Conservation (phyloP, 768 basidiomycete species). For the Mycena polygramma region DNA sequence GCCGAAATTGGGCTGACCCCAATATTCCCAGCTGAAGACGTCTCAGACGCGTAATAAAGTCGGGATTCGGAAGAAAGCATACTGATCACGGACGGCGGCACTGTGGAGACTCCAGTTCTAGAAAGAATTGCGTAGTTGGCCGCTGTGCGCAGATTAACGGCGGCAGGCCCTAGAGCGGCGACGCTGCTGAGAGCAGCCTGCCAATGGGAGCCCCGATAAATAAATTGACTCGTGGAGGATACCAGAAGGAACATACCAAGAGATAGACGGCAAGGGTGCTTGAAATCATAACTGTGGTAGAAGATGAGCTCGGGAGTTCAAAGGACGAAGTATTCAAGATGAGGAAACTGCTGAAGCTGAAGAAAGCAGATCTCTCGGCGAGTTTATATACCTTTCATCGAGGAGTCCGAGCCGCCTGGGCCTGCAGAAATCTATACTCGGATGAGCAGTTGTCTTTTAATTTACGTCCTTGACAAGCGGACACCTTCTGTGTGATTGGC, state of each 20-base stretch:
- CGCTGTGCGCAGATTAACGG: slow-evolving; percentile 5
- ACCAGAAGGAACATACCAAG: neutral
- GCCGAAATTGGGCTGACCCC: neutral
- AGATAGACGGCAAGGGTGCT: neutral
- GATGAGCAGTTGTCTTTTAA: no score
- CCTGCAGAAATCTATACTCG: no score
- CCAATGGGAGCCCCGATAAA: neutral
- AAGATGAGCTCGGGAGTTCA: neutral
- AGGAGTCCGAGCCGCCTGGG: no score
- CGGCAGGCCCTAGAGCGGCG: neutral
- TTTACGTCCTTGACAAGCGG: no score
- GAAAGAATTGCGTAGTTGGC: slow-evolving; percentile 7
- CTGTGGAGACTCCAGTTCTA: neutral
- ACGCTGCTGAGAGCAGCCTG: neutral
- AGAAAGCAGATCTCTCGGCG: no score
- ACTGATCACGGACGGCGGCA: slow-evolving; percentile 6
- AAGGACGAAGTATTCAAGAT: neutral
- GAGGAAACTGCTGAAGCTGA: neutral
- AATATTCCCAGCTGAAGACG: neutral
- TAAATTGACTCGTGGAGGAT: neutral
- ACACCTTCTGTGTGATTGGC: no score
- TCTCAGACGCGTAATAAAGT: neutral
- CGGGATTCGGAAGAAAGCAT: neutral
- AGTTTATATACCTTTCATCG: no score
- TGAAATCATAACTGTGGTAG: neutral